Conservation (phyloP, 768 basidiomycete genomes). For the Rhodosporidiobolus sp. region DNA sequence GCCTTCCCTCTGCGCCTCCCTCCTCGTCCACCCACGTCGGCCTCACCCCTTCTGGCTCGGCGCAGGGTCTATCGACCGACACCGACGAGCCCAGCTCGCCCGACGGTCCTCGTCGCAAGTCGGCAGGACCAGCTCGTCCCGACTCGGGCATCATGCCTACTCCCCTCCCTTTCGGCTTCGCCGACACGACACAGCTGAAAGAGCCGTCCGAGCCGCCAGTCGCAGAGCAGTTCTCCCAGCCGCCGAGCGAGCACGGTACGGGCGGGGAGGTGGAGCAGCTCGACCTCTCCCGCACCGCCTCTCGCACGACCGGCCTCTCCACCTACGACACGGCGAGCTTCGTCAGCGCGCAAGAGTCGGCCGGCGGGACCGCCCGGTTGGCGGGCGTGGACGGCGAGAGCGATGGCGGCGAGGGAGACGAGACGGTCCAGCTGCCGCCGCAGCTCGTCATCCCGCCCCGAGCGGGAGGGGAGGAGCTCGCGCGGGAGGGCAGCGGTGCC, state of each 20-base stretch:
- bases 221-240: background rate
- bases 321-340: slow-evolving; percentile 7
- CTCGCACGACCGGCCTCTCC: background rate
- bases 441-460: background rate
- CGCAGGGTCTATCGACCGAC: background rate
- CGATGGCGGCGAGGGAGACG: background rate
- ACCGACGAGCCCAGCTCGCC: background rate
- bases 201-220: background rate
- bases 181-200: background rate
- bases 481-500: background rate
- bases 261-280: background rate
- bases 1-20: background rate
- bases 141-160: background rate
- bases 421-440: background rate
- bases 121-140: background rate
- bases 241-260: accelerated
- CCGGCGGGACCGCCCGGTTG: background rate
- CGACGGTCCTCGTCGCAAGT: background rate
- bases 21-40: background rate
- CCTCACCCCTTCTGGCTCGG: background rate
- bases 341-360: slow-evolving; percentile 1
- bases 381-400: background rate
- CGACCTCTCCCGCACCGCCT: background rate
- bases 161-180: background rate
- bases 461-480: background rate